These are phyloP conservation scores for Dactylellina haptotyla DNA, from an alignment of 2,329 filamentous ascomycete genomes.

Conservation along the genomic window DNA sequence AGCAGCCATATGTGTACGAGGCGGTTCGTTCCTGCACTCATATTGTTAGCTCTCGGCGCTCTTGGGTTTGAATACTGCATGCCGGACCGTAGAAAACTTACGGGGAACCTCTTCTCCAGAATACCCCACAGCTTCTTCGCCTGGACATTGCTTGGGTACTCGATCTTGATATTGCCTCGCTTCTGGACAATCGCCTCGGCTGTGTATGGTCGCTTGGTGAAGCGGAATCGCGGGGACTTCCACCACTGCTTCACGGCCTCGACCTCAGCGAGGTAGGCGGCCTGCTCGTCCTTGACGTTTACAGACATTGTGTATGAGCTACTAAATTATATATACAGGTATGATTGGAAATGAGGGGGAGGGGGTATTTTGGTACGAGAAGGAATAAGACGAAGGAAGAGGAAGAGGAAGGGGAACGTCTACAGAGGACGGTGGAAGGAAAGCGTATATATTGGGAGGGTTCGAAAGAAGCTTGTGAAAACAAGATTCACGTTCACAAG, in stretches of 20 bases:
- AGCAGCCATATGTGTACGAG: slow-evolving; percentile 88
- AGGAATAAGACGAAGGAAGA: not conserved
- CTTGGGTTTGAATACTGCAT: not conserved
- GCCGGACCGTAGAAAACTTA: slow-evolving; percentile 62
- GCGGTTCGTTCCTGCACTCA: slow-evolving; percentile 67
- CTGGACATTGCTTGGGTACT: slow-evolving; percentile 88
- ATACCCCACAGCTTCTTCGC: slow-evolving; percentile 95
- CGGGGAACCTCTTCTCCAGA: slow-evolving; percentile 85
- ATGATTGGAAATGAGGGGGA: not conserved
- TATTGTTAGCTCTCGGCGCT: not conserved
- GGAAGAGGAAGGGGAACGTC: not conserved
- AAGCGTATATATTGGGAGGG: slow-evolving; percentile 7
- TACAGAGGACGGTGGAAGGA: not conserved
- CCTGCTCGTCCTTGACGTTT: slow-evolving; percentile 56
- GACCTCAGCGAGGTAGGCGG: slow-evolving; percentile 78
- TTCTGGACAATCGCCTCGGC: slow-evolving; percentile 97
- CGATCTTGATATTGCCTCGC: slow-evolving; percentile 86
- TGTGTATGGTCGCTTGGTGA: slow-evolving; percentile 91
- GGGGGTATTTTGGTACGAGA: not conserved
- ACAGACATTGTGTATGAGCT: slow-evolving; percentile 38
- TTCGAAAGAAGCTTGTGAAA: slow-evolving; percentile 39
- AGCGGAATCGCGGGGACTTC: slow-evolving; percentile 88
- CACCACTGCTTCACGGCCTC: slow-evolving; percentile 93
- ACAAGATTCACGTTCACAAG: slow-evolving; percentile 29
- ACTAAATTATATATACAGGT: slow-evolving; percentile 18